Base-by-base conservation (phyloP, 768 basidiomycete genomes). In the Neoboletus subvelutipes region DNA sequence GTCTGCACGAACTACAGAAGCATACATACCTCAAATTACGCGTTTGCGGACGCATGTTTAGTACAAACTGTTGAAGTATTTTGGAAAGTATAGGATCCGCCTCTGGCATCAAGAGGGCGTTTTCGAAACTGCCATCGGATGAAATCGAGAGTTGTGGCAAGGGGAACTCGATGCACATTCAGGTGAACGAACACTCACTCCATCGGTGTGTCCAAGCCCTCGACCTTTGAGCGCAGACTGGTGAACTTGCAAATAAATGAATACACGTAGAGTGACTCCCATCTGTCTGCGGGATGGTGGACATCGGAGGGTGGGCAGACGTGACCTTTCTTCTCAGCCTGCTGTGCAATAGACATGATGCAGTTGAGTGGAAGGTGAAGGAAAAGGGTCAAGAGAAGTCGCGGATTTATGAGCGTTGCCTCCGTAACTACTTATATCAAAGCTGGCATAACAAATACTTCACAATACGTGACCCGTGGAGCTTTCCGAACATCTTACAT, bases 181-280 rank as follows among this genome's bases (percentile, higher is more conserved):
- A 53, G 64, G 57, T 47, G 61, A 37, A 52, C 40, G 57, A 56
- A 52, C 55, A 83, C 91, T 76, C 74, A 94, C 92, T 92, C 90
- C 86, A 88, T 87, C 47, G 88, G 83, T 62, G 84, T 81, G 67
- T 92, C 85, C 56, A 93, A 74, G 54, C 91, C 90, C 71, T 90
- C 88, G 39, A 90, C 78, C 74, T 90, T 91, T 57, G 78, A 77
- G 62, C 82, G 84, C 64, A 93, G 76, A 72, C 81, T 77, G 24
- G 90, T 90, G 77, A 90, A 94, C 73, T 83, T 90, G 77, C 82
- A 84, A 61, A 94, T 85, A 76, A 94, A 94, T 31, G 86, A 82
- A 72, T 91, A 94, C 37, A 94, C 83, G 73, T 92, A 93, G 62
- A 90, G 74, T 6, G 87, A 83, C 75, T 94, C 92, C 92, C 92